Percentiles rank a stretch among this genome's conserved stretches.
Conservation (phyloP, 257 asterid species). For the Nicotiana obtusifolia region DNA sequence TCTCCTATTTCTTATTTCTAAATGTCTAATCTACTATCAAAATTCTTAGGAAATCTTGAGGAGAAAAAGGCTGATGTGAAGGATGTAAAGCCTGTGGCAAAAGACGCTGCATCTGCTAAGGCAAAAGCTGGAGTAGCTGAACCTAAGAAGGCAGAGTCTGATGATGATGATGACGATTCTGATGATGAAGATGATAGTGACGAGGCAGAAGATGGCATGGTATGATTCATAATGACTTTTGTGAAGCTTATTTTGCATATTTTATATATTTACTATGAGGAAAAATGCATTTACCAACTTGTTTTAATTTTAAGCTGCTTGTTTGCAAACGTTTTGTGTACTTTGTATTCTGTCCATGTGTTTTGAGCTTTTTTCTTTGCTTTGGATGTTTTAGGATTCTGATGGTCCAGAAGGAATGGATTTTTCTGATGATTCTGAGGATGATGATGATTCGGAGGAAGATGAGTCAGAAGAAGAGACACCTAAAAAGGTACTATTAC, state of each 20-base stretch:
- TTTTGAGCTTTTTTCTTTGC: not conserved
- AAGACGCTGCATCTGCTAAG: conserved; percentile 6
- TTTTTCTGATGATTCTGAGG: conserved; percentile 1
- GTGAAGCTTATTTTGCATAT: not conserved
- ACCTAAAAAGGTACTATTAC: conserved; percentile 26
- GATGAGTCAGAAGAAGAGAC: conserved; percentile 38
- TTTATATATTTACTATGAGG: not conserved
- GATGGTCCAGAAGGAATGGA: conserved; percentile 28
- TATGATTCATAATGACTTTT: not conserved
- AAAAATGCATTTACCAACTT: not conserved
- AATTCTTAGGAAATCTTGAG: conserved; percentile 14
- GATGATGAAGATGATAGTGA: conserved; percentile 27
- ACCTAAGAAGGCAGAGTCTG: conserved; percentile 14
- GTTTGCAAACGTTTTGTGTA: not conserved
- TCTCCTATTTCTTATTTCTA: not conserved
- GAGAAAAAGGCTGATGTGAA: not conserved
- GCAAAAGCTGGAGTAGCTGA: conserved; percentile 1
- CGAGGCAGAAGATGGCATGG: conserved; percentile 16
- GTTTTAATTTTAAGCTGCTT: not conserved
- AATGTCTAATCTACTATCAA: not conserved
- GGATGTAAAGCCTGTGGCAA: conserved; percentile 20
- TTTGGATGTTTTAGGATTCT: conserved; percentile 10
- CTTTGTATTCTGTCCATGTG: not conserved
- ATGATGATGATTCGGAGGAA: conserved; percentile 24
- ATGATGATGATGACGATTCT: conserved; percentile 24